phyloP scores from a whole-genome alignment of 768 basidiomycete species.

The Infundibulicybe gibba region DNA sequence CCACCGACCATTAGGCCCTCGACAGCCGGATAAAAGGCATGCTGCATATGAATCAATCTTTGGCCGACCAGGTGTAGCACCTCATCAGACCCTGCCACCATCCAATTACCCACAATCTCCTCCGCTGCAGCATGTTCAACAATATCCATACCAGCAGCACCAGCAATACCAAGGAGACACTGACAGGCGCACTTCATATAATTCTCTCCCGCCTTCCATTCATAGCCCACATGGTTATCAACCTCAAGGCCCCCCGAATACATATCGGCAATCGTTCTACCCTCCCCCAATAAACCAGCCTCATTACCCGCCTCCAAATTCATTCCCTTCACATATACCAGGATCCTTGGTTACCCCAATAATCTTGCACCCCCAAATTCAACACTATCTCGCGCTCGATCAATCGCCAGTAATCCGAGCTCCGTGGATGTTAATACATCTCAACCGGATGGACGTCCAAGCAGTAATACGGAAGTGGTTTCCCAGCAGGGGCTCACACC shows the following conservation, averaged over 20 bases:
- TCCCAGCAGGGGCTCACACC: slow-evolving; percentile 59
- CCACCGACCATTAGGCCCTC: slow-evolving; percentile 53
- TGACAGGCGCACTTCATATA: slow-evolving; percentile 46
- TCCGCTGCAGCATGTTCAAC: slow-evolving; percentile 22
- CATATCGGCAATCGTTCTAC: slow-evolving; percentile 38
- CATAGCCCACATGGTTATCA: slow-evolving; percentile 13
- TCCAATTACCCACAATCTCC: slow-evolving; percentile 19
- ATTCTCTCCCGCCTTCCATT: slow-evolving; percentile 29
- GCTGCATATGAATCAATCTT: slow-evolving; percentile 88
- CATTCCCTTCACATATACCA: slow-evolving; percentile 19
- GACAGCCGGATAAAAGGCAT: slow-evolving; percentile 66
- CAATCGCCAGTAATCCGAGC: slow-evolving; percentile 40
- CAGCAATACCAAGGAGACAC: slow-evolving; percentile 19
- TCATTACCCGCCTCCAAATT: slow-evolving; percentile 22
- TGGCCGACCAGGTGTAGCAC: slow-evolving; percentile 62
- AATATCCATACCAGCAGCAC: slow-evolving; percentile 32
- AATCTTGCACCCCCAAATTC: slow-evolving; percentile 36
- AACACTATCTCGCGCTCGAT: slow-evolving; percentile 43
- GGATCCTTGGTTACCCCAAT: slow-evolving; percentile 17
- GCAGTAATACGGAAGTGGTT: slow-evolving; percentile 37
- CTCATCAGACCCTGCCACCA: slow-evolving; percentile 35
- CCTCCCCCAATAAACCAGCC: slow-evolving; percentile 21
- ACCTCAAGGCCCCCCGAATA: slow-evolving; percentile 13
- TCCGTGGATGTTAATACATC: slow-evolving; percentile 41
- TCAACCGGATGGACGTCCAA: slow-evolving; percentile 46